Evolutionary conservation across 2,329 filamentous ascomycete genomes (phyloP), one percentile per base, ranked within the genome.

Genomic region (Pestalotiopsis sp.): DNA sequence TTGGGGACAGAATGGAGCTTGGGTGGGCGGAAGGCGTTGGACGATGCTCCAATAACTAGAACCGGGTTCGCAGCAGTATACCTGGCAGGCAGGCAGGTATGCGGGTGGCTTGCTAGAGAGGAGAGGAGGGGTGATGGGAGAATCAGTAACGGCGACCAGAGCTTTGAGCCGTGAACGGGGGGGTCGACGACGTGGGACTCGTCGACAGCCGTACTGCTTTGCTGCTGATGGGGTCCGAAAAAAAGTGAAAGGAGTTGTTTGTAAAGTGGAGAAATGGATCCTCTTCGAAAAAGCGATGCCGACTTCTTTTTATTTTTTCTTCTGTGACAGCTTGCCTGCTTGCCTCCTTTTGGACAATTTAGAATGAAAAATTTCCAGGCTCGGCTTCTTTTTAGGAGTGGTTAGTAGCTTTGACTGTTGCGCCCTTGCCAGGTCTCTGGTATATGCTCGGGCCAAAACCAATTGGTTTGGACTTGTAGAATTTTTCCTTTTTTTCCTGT

Each of bases 181-280:
- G 45, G 45, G 45, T 52, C 13, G 23, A 41, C 23, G 59, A 62
- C 57, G 57, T 63, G 60, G 38, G 62, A 64, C 62, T 64, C 38
- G 61, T 52, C 38, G 57, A 36, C 57, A 59, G 57, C 23, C 57
- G 23, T 27, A 23, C 57, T 59, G 61, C 38, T 52, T 41, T 62
- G 36, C 73, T 62, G 17, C 73, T 73, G 75, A 76, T 76, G 73
- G 75, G 73, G 75, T 74, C 73, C 73, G 70, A 72, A 72, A 72
- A 71, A 73, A 69, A 57, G 39, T 39, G 52, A 25, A 66, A 64
- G 61, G 57, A 66, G 68, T 65, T 66, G 25, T 59, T 78, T 78
- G 75, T 77, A 77, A 78, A 77, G 77, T 79, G 77, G 77, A 79
- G 77, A 78, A 73, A 72, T 68, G 73, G 74, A 72, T 72, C 74